These are phyloP conservation scores for Yamadazyma insecticola DNA, from an alignment of 805 yeast genomes.

Conservation along the genomic window DNA sequence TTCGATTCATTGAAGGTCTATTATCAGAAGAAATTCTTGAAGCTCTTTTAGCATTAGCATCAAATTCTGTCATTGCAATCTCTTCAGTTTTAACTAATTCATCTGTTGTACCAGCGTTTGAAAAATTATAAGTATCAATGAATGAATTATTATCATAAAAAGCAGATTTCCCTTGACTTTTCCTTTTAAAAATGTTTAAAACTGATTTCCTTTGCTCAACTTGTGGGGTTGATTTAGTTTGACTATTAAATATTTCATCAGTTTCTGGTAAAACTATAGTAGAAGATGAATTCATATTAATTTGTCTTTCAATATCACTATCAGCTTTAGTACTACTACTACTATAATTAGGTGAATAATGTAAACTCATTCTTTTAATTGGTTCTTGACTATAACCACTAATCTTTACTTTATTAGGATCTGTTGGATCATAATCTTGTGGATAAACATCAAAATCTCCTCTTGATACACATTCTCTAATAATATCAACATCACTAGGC, in stretches of 20 bases:
- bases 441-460: slow-evolving; percentile 72
- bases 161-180: slow-evolving; percentile 22
- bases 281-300: slow-evolving; percentile 9
- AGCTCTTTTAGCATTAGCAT: slow-evolving; percentile 17
- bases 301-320: slow-evolving; percentile 4
- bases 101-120: slow-evolving; percentile 19
- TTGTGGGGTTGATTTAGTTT: slow-evolving; percentile 1
- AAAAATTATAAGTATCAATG: slow-evolving; percentile 26
- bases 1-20: slow-evolving; percentile 4
- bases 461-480: slow-evolving; percentile 61
- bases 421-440: slow-evolving; percentile 71
- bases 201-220: slow-evolving; percentile 28
- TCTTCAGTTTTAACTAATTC: slow-evolving; percentile 45
- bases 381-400: slow-evolving; percentile 33
- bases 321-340: slow-evolving; percentile 5
- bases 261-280: slow-evolving; percentile 5
- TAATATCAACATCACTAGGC: slow-evolving; percentile 69
- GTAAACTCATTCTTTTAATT: slow-evolving; percentile 15
- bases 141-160: slow-evolving; percentile 27
- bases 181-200: slow-evolving; percentile 28
- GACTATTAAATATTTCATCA: slow-evolving; percentile 1
- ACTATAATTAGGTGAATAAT: slow-evolving; percentile 5
- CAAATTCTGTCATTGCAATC: slow-evolving; percentile 43
- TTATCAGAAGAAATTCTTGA: slow-evolving; percentile 18
- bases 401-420: slow-evolving; percentile 57